Evolutionary conservation across 257 asterid genomes (phyloP).

Genomic region (Solanum chiquidenum): DNA sequence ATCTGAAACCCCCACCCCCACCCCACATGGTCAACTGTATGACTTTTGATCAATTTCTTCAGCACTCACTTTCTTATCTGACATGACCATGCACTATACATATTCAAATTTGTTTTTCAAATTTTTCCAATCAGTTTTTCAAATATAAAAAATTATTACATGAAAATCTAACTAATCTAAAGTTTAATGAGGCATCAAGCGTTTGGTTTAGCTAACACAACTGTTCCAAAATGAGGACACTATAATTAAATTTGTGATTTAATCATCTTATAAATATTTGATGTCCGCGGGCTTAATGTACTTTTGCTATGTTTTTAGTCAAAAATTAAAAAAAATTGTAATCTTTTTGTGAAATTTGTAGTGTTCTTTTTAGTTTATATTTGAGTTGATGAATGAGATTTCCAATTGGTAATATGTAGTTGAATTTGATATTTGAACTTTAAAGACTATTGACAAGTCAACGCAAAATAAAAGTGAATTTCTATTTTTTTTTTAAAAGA

Average conservation of each 20-base stretch:
- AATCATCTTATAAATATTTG: too few relatives aligned
- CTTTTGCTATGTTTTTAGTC: not conserved
- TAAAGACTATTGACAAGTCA: not conserved
- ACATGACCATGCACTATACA: not conserved
- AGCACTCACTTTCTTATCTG: not conserved
- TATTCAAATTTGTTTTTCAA: not conserved
- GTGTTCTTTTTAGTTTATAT: not conserved
- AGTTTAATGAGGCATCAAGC: not conserved
- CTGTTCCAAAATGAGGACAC: not conserved
- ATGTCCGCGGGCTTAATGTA: not conserved
- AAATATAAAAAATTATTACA: not conserved
- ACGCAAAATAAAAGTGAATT: not conserved
- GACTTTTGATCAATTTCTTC: not conserved
- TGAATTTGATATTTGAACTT: too few relatives aligned
- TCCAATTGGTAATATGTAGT: too few relatives aligned
- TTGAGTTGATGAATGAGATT: too few relatives aligned
- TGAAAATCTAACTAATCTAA: not conserved
- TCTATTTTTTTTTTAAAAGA: too few relatives aligned
- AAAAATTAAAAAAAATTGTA: too few relatives aligned
- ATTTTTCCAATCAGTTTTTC: not conserved
- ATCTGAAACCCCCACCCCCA: not conserved
- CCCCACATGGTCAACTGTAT: not conserved
- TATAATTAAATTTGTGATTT: not conserved
- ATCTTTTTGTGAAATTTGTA: not conserved
- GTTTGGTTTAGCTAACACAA: not conserved